Base-by-base conservation (phyloP, 1,284 basidiomycete species). In the Ustilago esculenta region DNA sequence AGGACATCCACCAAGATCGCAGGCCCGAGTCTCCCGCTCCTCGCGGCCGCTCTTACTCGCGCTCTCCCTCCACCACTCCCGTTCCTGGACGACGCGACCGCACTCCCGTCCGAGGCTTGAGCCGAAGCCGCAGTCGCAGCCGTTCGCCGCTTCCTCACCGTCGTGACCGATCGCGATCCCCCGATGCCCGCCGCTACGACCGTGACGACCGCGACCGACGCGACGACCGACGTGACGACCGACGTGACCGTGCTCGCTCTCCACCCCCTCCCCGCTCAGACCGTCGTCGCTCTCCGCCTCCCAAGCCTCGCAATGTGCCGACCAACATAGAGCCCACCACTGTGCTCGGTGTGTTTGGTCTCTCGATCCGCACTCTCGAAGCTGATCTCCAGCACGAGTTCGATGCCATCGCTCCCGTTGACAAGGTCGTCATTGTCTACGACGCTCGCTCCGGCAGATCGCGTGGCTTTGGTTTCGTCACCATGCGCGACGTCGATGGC, bases 391-490 rank as follows among this genome's bases (percentile, higher is more conserved):
- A 97, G 76, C 90, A 95, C 69, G 94, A 97, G 83, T 98, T 98
- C 77, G 87, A 85, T 74, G 87, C 91, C 40, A 91, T 89, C 73
- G 94, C 94, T 20, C 87, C 89, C 24, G 94, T 98, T 47, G 92
- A 95, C 78, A 98, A 98, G 84, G 80, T 77, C 32, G 91, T 91
- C 47, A 94, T 98, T 73, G 96, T 98, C n/a, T 98, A 98, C 82
- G 95, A 98, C 84, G 94, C 97, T 83, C 86, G 94, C 91, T 92
- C 92, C 42, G 93, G 94, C 80, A 90, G 96, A 57, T 98, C 94
- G 51, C 91, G 95, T 71, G 96, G 94, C 81, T 98, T 98, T 75
- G 95, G 94, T 34, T 98, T 98, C 83, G 93, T 98, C 82, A 90
- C 90, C 68, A 98, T 98, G 94, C 86, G 87, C 34, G 87, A 86